Base-by-base conservation (phyloP, 148 eudicot species). In the Cornus suecica region DNA sequence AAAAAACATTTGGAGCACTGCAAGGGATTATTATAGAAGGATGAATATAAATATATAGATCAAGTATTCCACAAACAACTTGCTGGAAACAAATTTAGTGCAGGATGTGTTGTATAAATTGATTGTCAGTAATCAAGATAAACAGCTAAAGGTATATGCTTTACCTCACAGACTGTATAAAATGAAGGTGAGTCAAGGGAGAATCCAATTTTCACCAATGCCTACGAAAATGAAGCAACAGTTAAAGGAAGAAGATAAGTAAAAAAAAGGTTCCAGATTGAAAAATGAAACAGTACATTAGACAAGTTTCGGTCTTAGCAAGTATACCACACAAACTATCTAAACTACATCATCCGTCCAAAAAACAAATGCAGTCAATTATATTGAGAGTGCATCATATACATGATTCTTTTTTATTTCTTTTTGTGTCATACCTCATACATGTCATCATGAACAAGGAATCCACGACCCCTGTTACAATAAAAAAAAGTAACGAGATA, bases 91-190 rank as follows among this genome's bases (percentile, higher is more conserved):
- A 22, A 22, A 58, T n/a, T 22, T 58, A 0, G 24, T 58, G 62
- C 25, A 18, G 22, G 25, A 24, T 58, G 62, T 58, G 22, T 58
- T 25, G 6, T 58, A 58, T 58, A 7, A 58, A n/a, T n/a, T 1
- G n/a, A 14, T 58, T 65, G 8, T 27, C 54, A 56, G 23, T 7
- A 5, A 58, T 32, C 24, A 41, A 56, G 45, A 58, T 11, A 27
- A 70, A 74, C 31, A 56, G 45, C 22, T 11, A 27, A 70, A 74
- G 62, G 15, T 45, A 63, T 23, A 45, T 66, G 29, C 3, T 64
- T 80, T 88, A 92, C 97, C 97, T 90, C 94, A 70, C 91, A 92
- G 31, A 83, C 91, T 32, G 97, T 92, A 78, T 90, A 92, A 80
- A 92, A 88, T 77, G 97, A 92, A 45, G 97, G 97, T 16, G 94